Evolutionary conservation across 148 eudicot genomes (phyloP), one percentile per base, ranked within the genome.

Genomic region (Rhododendron molle): DNA sequence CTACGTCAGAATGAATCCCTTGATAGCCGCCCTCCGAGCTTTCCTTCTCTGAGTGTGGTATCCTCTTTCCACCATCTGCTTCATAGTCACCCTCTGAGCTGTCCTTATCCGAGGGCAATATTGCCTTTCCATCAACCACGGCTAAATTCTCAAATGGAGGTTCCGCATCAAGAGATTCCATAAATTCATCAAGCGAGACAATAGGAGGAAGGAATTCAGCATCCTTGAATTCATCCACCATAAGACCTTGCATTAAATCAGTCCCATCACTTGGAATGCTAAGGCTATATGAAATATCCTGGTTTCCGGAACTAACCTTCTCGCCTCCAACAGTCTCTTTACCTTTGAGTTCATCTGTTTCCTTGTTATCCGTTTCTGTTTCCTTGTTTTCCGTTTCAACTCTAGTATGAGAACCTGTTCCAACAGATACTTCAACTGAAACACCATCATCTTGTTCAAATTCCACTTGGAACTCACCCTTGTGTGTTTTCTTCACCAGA

Each of bases 401-500:
- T 56, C 78, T 88, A 83, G 88, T 76, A 72, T 87, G 50, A 38
- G 83, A 46, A 84, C 85, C 86, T 85, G 89, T 44, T 69, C 89
- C 90, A 50, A 84, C 80, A 76, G 96, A 87, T 30, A 92, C 90
- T 79, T 95, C 98, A 36, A 91, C 93, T 18, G 90, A 84, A 88
- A 90, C 87, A 87, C 83, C 88, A 77, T 85, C 89, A 88, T 94
- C 95, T 40, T 88, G 93, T 83, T 95, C 96, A 13, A 95, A 85
- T 87, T 95, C 98, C 60, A 97, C 99, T 89, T 94, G 94, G 81
- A 90, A 92, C 86, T 97, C 99, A 34, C 99, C 99, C 91, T 97
- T 97, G 88, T 97, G 99, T 49, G 99, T 97, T 89, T 97, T 97
- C 91, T 91, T 97, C 88, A 97, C 99, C 91, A 97, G 89, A 60